Evolutionary conservation across 805 yeast species (phyloP).

Genomic region (Candida jianshihensis): DNA sequence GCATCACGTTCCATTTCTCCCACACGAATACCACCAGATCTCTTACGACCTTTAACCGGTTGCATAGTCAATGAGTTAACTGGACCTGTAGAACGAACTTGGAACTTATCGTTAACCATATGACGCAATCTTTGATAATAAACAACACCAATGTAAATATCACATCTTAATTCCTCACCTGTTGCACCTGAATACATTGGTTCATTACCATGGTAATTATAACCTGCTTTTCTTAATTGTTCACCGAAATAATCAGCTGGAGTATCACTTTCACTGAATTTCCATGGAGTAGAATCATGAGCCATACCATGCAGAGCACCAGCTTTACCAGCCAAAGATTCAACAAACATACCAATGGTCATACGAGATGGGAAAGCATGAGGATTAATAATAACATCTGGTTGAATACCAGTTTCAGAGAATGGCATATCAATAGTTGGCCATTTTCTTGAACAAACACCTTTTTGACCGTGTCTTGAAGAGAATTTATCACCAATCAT

Average conservation of each 20-base stretch:
- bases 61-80: constrained; percentile 96
- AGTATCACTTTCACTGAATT: constrained; percentile 81
- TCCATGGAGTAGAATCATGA: constrained; percentile 97
- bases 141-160: constrained; percentile 93
- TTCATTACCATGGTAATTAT: constrained; percentile 96
- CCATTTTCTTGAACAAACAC: constrained; percentile 98
- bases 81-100: constrained; percentile 98
- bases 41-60: constrained; percentile 98
- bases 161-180: constrained; percentile 94
- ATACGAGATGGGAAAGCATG: constrained; percentile 99
- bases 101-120: constrained; percentile 99
- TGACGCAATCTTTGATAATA: constrained; percentile 97
- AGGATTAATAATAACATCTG: constrained; percentile 95
- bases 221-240: constrained; percentile 80
- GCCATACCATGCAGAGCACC: constrained; percentile 98
- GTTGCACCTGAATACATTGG: constrained; percentile 99
- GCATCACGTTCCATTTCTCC: constrained; percentile 99
- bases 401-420: constrained; percentile 92
- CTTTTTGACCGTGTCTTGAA: constrained; percentile 96
- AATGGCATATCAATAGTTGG: constrained; percentile 97
- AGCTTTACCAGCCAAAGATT: constrained; percentile 96
- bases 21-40: constrained; percentile 98
- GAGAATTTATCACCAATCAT: constrained; percentile 97
- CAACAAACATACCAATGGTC: constrained; percentile 99
- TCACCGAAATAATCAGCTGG: constrained; percentile 98